Conservation (phyloP, 306 rosid genomes). For the Spatholobus suberectus region DNA sequence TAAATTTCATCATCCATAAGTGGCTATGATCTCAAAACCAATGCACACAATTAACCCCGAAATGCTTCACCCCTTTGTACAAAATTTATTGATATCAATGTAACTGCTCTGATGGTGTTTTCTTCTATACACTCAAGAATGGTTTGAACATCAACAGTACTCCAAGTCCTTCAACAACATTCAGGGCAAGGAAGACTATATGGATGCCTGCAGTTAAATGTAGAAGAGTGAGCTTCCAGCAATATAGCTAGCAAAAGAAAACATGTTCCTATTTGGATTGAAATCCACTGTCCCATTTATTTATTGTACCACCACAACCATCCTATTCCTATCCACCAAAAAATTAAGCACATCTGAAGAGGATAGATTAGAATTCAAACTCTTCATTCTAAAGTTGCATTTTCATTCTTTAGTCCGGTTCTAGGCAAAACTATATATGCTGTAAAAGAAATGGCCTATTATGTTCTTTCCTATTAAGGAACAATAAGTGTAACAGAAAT, state of each 20-base stretch:
- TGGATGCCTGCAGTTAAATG: slow-evolving; percentile 37
- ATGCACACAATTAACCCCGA: not conserved
- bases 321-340: not conserved
- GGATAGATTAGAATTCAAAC: not conserved
- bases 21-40: not conserved
- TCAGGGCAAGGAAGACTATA: slow-evolving; percentile 35
- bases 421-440: not conserved
- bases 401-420: not conserved
- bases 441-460: not conserved
- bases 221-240: not conserved
- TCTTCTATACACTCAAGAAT: slow-evolving; percentile 24
- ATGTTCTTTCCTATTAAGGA: not conserved
- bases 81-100: not conserved
- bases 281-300: not conserved
- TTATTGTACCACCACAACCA: not conserved
- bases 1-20: too few relatives aligned
- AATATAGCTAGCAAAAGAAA: not conserved
- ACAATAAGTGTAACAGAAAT: not conserved
- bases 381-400: not conserved
- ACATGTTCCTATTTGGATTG: not conserved
- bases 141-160: slow-evolving; percentile 41
- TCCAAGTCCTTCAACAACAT: slow-evolving; percentile 40
- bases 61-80: not conserved
- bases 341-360: not conserved
- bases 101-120: not conserved